Conservation (phyloP, 768 basidiomycete genomes). For the Suillus decipiens region DNA sequence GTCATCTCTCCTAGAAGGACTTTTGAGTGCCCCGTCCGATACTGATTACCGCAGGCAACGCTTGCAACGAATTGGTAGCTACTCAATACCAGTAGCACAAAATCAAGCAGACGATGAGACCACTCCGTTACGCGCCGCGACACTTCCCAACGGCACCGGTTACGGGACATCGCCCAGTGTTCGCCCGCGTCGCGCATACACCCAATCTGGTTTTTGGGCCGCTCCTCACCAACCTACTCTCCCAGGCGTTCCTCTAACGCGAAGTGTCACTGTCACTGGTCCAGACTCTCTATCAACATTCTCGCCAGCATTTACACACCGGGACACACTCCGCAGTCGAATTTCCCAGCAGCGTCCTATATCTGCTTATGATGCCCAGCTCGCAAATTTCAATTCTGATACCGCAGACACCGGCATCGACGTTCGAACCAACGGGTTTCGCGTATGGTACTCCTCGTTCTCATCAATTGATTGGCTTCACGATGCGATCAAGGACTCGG, state of each 20-base stretch:
- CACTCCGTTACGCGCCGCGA: slow-evolving; percentile 32
- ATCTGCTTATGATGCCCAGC: slow-evolving; percentile 67
- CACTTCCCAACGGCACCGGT: slow-evolving; percentile 31
- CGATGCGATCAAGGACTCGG: slow-evolving; percentile 92
- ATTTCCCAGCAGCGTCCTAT: slow-evolving; percentile 56
- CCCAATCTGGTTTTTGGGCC: slow-evolving; percentile 19
- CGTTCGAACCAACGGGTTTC: slow-evolving; percentile 79
- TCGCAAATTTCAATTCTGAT: slow-evolving; percentile 33
- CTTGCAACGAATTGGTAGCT: slow-evolving; percentile 53
- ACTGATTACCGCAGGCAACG: slow-evolving; percentile 64
- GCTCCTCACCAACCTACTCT: slow-evolving; percentile 41
- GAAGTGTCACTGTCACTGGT: slow-evolving; percentile 37
- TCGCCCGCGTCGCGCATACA: slow-evolving; percentile 26
- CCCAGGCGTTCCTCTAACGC: slow-evolving; percentile 33
- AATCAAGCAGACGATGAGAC: slow-evolving; percentile 31
- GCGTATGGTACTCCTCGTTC: slow-evolving; percentile 85
- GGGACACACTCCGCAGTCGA: slow-evolving; percentile 39
- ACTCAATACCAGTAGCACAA: not conserved
- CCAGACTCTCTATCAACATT: slow-evolving; percentile 36
- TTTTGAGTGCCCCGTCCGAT: slow-evolving; percentile 51
- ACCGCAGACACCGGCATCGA: slow-evolving; percentile 50
- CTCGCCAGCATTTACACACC: slow-evolving; percentile 34
- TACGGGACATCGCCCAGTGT: slow-evolving; percentile 60
- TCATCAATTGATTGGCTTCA: slow-evolving; percentile 96
- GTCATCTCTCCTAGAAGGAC: slow-evolving; percentile 29